Evolutionary conservation across 768 basidiomycete genomes (phyloP).

Genomic region (Rhizopogon sp.): DNA sequence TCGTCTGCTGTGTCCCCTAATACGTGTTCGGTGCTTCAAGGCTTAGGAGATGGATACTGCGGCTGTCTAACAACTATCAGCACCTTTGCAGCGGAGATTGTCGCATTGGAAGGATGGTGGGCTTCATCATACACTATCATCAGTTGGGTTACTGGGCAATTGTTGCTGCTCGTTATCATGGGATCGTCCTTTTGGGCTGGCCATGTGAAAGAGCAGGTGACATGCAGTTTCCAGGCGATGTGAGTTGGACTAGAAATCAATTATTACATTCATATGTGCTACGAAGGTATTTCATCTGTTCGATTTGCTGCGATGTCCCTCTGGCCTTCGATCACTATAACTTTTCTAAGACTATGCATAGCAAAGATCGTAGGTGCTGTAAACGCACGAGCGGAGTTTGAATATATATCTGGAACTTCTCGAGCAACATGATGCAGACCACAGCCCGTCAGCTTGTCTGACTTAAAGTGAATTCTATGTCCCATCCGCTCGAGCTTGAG

Average conservation of each 20-base stretch:
- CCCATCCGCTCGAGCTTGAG: slow-evolving; percentile 35
- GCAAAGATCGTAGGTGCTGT: not conserved
- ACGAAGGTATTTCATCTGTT: not conserved
- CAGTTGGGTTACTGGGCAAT: slow-evolving; percentile 69
- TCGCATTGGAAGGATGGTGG: slow-evolving; percentile 48
- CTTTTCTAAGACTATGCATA: no score
- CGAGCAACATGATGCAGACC: slow-evolving; percentile 12
- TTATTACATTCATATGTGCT: slow-evolving; percentile 3
- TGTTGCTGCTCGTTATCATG: slow-evolving; percentile 64
- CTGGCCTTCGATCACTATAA: not conserved
- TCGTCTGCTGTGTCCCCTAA: slow-evolving; percentile 35
- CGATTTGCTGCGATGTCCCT: not conserved
- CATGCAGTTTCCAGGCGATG: slow-evolving; percentile 39
- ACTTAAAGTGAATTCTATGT: slow-evolving; percentile 27
- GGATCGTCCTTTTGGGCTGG: slow-evolving; percentile 61
- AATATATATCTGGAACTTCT: slow-evolving; percentile 24
- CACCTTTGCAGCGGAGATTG: slow-evolving; percentile 83
- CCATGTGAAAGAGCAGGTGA: slow-evolving; percentile 37
- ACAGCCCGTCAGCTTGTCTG: slow-evolving; percentile 19
- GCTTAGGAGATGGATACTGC: slow-evolving; percentile 88
- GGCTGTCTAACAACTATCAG: slow-evolving; percentile 93
- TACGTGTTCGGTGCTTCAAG: slow-evolving; percentile 73
- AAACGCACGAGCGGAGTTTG: slow-evolving; percentile 21
- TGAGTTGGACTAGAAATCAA: not conserved
- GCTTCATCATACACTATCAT: slow-evolving; percentile 63